Conservation (phyloP, 208 protist genomes). For the Acanthamoeba triangularis region DNA sequence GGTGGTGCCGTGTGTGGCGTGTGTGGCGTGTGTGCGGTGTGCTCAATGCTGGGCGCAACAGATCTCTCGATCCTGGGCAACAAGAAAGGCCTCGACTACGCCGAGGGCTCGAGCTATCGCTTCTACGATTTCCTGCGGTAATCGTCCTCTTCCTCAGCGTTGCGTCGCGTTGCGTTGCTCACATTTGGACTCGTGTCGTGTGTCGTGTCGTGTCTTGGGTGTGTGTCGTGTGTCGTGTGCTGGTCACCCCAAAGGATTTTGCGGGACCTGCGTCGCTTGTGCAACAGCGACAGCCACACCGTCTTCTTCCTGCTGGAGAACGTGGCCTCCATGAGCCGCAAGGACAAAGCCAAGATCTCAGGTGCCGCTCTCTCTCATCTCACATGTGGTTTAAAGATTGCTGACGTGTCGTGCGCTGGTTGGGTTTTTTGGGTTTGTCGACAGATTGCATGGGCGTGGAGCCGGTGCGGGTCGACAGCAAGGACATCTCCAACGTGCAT, state of each 20-base stretch:
- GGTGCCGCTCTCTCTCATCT: background rate
- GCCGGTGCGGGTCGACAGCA: background rate
- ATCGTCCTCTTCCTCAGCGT: background rate
- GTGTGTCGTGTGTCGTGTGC: no score
- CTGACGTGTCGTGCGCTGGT: background rate
- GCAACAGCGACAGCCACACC: background rate
- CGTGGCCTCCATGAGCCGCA: constrained; percentile 38
- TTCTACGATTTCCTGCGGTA: constrained; percentile 47
- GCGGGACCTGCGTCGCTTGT: background rate
- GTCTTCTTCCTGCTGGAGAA: constrained; percentile 70
- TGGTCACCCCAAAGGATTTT: background rate
- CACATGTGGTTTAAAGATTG: no score
- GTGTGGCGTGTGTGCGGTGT: no score
- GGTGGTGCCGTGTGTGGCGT: no score
- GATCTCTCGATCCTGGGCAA: constrained; percentile 54
- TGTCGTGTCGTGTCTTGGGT: no score
- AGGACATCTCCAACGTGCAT: background rate
- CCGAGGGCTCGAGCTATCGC: constrained; percentile 2
- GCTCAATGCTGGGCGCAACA: background rate
- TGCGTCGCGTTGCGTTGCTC: no score
- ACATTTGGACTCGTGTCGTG: no score
- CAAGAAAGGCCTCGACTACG: background rate
- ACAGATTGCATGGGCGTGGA: constrained; percentile 19
- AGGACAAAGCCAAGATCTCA: constrained; percentile 9
- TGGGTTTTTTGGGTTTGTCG: background rate